phyloP scores from a whole-genome alignment of 192 early-diverging fungal genomes.

The Obelidium mucronatum region DNA sequence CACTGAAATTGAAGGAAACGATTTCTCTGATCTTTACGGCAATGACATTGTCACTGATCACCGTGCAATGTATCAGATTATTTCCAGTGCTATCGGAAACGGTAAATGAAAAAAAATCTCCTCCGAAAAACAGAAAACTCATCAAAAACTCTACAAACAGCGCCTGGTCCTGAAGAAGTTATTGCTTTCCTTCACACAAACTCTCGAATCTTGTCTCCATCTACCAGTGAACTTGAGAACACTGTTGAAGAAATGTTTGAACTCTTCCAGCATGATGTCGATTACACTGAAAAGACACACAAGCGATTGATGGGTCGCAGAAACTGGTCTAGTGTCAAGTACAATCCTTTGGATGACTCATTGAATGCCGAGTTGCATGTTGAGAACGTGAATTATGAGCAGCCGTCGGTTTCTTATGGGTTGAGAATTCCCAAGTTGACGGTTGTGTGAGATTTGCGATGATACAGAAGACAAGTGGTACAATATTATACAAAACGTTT shows the following conservation, averaged over 20 bases:
- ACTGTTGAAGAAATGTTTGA: constrained; percentile 79
- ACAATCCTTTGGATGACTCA: not conserved
- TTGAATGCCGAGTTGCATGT: constrained; percentile 4
- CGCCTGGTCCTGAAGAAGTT: constrained; percentile 76
- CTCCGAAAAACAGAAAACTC: not conserved
- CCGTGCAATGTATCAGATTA: constrained; percentile 79
- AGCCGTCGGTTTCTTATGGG: not conserved
- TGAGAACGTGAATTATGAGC: constrained; percentile 7
- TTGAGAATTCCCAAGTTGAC: constrained; percentile 1
- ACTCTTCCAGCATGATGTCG: constrained; percentile 72
- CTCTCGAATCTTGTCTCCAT: constrained; percentile 65
- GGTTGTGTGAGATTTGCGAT: no score
- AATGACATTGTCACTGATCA: constrained; percentile 55
- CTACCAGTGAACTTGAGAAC: constrained; percentile 28
- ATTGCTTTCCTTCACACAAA: constrained; percentile 70
- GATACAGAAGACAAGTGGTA: no score
- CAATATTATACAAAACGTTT: no score
- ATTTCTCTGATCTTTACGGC: constrained; percentile 40
- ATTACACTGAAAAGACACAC: constrained; percentile 49
- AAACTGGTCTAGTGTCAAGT: constrained; percentile 12
- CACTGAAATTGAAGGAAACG: constrained; percentile 76
- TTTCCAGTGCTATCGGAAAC: constrained; percentile 84
- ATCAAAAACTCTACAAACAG: constrained; percentile 16
- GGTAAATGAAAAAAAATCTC: constrained; percentile 31
- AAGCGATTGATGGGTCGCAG: not conserved